phyloP scores from a whole-genome alignment of 2,329 filamentous ascomycete genomes.

The Pseudogymnoascus sp. region DNA sequence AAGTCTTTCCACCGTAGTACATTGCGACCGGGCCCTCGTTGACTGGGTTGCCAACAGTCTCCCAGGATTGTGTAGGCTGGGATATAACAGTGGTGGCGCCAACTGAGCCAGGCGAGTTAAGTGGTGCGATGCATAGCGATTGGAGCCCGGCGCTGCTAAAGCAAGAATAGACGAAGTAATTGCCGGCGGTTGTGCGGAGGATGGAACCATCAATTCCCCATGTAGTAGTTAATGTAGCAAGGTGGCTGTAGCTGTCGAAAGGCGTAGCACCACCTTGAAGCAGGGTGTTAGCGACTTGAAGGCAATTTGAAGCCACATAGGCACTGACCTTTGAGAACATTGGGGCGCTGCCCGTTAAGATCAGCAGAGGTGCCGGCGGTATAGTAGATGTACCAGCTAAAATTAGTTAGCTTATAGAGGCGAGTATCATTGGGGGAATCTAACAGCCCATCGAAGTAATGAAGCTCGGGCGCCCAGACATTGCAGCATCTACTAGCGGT shows the following conservation, averaged over 20 bases:
- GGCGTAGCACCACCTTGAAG: conserved; percentile 40
- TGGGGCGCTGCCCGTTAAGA: conserved; percentile 40
- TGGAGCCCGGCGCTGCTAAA: conserved; percentile 35
- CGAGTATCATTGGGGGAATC: background rate
- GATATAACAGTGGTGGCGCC: conserved; percentile 41
- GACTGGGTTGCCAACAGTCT: conserved; percentile 40
- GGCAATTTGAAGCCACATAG: background rate
- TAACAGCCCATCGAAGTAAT: conserved; percentile 36
- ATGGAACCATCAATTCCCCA: conserved; percentile 49
- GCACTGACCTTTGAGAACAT: conserved; percentile 40
- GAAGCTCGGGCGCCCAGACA: conserved; percentile 50
- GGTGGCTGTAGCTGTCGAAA: conserved; percentile 43
- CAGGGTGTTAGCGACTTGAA: background rate
- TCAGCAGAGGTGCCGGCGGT: conserved; percentile 39
- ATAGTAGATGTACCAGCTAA: conserved; percentile 48
- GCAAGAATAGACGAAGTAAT: conserved; percentile 49
- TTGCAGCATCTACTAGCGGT: conserved; percentile 42
- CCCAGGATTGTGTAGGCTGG: conserved; percentile 41
- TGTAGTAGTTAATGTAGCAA: conserved; percentile 36
- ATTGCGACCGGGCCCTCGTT: conserved; percentile 47
- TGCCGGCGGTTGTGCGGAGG: conserved; percentile 37
- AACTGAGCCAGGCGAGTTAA: conserved; percentile 34
- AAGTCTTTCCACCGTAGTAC: conserved; percentile 44
- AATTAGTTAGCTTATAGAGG: background rate
- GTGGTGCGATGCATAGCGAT: conserved; percentile 33